A percentile compares a stretch with the other conserved stretches of the same genome.
phyloP scores from a whole-genome alignment of 768 basidiomycete species.

The Boletus rubescentipes region DNA sequence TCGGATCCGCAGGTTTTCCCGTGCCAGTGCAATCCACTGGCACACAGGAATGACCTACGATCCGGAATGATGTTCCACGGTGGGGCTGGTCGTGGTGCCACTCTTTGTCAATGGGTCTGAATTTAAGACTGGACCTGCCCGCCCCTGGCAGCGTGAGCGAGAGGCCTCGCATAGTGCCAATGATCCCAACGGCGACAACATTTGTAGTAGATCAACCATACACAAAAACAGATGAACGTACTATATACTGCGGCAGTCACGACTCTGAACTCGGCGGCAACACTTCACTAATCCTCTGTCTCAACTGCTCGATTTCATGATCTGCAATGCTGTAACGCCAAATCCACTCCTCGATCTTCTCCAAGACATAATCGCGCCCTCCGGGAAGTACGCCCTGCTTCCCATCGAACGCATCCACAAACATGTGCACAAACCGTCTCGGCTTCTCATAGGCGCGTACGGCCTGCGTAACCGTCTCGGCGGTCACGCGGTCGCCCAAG shows the following conservation, averaged over 20 bases:
- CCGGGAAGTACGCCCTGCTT: neutral
- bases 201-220: too few species aligned
- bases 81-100: too few species aligned
- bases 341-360: constrained; percentile 11
- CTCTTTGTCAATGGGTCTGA: too few species aligned
- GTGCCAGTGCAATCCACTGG: too few species aligned
- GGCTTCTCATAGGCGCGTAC: constrained; percentile 1
- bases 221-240: neutral
- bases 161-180: too few species aligned
- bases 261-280: neutral
- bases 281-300: neutral
- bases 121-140: too few species aligned
- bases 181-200: too few species aligned
- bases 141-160: too few species aligned
- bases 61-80: too few species aligned
- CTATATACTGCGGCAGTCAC: neutral
- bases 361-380: constrained; percentile 10
- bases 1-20: too few species aligned
- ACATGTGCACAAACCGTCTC: neutral
- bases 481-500: neutral
- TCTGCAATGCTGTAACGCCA: constrained; percentile 15
- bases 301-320: constrained; percentile 1
- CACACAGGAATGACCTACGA: too few species aligned
- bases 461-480: neutral
- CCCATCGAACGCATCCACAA: constrained; percentile 3